Evolutionary conservation across 1,139 yeast genomes (phyloP), one percentile per base, ranked within the genome.

Genomic region (Kurtzmaniella quercitrusa): DNA sequence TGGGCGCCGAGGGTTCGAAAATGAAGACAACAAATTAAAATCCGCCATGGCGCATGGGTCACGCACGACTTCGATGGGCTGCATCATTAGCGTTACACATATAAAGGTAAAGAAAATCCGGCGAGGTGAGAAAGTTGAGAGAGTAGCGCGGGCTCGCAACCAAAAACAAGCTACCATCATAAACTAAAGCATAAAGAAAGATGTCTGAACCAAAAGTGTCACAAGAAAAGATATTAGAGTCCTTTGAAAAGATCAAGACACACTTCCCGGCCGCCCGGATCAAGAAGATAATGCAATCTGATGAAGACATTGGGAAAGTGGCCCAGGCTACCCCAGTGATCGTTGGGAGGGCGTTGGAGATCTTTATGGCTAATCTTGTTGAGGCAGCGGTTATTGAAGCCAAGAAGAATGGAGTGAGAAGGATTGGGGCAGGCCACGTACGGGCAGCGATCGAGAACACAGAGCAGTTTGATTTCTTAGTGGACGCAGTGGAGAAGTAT

Each of bases 251-350:
- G 49, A 86, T 91, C 57, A 89, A 88, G 65, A 91, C 98, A 40
- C 95, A 93, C 58, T 91, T 93, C 68, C 98, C 98, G 4, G 95
- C 95, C 41, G 98, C 98, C 3, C 79, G 98, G 50, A 91, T 93
- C 60, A 93, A 93, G 69, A 87, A 94, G 58, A 81, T 93, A 46
- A 91, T 93, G 97, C 98, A 93, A 61, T 85, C 95, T 42, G 99
- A 93, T 63, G 98, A 93, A 54, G 99, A 93, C 53, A 91, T 93
- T 41, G 99, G 99, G 4, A 93, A 93, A 63, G 98, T 94, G 14
- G 97, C 98, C 9, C 98, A 91, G 61, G 98, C 97, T 3, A 93
- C 98, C 3, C 99, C 99, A 0, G 85, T 93, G 19, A 91, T 91
- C 25, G 96, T 93, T 11, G 97, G 98, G 9, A 77, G 96, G 50